Evolutionary conservation across 352 stramenopile species (phyloP).

Genomic region (Globisporangium yorkense): DNA sequence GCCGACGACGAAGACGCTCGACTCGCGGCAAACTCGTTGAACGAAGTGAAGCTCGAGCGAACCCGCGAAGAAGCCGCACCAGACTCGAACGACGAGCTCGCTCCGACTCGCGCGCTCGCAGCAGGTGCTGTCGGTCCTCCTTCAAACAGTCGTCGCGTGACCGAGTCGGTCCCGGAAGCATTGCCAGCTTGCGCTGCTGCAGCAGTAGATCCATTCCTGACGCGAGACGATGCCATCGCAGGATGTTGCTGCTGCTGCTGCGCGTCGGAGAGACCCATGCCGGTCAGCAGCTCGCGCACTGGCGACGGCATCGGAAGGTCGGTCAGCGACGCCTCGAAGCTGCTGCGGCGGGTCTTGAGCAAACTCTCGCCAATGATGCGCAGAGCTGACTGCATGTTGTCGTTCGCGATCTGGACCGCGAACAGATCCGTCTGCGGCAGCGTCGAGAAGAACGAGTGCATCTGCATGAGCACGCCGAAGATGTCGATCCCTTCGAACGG

Average conservation of each 20-base stretch:
- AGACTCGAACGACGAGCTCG: neutral
- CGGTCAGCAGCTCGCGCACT: conserved; percentile 38
- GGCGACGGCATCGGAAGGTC: conserved; percentile 53
- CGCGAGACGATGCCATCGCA: conserved; percentile 5
- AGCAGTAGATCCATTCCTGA: neutral
- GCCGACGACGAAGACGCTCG: conserved; percentile 11
- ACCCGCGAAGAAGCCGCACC: conserved; percentile 2
- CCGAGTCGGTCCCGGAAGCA: conserved; percentile 13
- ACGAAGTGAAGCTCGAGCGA: conserved; percentile 45
- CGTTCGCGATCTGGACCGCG: conserved; percentile 61
- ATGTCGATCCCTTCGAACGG: conserved; percentile 79
- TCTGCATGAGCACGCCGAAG: conserved; percentile 80
- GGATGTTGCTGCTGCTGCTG: conserved; percentile 9
- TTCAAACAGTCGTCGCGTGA: conserved; percentile 51
- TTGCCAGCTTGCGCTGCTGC: neutral
- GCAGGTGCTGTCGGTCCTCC: conserved; percentile 11
- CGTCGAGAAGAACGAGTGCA: conserved; percentile 83
- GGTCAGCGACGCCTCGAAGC: conserved; percentile 53
- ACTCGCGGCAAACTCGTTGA: conserved; percentile 31
- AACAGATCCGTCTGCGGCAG: conserved; percentile 59
- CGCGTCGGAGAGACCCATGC: conserved; percentile 26
- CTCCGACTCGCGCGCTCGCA: conserved; percentile 1
- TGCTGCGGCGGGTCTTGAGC: conserved; percentile 36
- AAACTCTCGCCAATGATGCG: conserved; percentile 63
- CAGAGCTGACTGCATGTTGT: conserved; percentile 70